These are phyloP conservation scores for Hawksworthiomyces lignivorus DNA, from an alignment of 2,329 filamentous ascomycete genomes.

Conservation along the genomic window DNA sequence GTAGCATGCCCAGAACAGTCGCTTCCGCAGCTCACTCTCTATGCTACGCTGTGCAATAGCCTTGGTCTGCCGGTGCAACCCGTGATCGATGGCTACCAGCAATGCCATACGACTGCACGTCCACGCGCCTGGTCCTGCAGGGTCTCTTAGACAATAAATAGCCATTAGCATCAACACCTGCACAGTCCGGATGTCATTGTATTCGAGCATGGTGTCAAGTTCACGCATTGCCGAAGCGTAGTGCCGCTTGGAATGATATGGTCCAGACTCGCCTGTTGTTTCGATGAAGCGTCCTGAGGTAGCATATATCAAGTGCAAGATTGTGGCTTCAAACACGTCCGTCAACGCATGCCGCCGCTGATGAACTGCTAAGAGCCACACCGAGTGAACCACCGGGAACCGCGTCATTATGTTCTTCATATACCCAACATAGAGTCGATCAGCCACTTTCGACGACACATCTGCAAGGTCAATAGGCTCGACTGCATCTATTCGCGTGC, in stretches of 20 bases:
- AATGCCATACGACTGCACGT: slow-evolving; percentile 17
- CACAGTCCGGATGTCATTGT: slow-evolving; percentile 16
- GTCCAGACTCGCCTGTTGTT: slow-evolving; percentile 21
- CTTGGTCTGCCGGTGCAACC: slow-evolving; percentile 17
- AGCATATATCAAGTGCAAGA: slow-evolving; percentile 24
- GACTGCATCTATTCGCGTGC: not conserved
- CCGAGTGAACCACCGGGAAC: slow-evolving; percentile 19
- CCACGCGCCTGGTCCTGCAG: slow-evolving; percentile 15
- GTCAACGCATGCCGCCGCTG: slow-evolving; percentile 12
- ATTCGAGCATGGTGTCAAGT: slow-evolving; percentile 15
- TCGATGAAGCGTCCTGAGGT: slow-evolving; percentile 23
- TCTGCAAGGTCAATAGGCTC: slow-evolving; percentile 12
- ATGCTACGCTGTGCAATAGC: slow-evolving; percentile 10
- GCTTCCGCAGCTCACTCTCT: slow-evolving; percentile 21
- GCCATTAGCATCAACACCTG: slow-evolving; percentile 18
- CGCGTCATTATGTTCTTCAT: slow-evolving; percentile 20
- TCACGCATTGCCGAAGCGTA: slow-evolving; percentile 14
- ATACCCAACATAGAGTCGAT: slow-evolving; percentile 19
- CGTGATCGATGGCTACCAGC: slow-evolving; percentile 17
- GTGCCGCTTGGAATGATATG: slow-evolving; percentile 15
- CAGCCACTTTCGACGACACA: slow-evolving; percentile 16
- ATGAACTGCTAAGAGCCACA: slow-evolving; percentile 18
- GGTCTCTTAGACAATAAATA: slow-evolving; percentile 15
- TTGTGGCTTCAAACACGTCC: slow-evolving; percentile 16
- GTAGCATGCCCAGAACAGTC: slow-evolving; percentile 25